Evolutionary conservation across 139 green algal genomes (phyloP).

Genomic region (Chlamydomonas urium): DNA sequence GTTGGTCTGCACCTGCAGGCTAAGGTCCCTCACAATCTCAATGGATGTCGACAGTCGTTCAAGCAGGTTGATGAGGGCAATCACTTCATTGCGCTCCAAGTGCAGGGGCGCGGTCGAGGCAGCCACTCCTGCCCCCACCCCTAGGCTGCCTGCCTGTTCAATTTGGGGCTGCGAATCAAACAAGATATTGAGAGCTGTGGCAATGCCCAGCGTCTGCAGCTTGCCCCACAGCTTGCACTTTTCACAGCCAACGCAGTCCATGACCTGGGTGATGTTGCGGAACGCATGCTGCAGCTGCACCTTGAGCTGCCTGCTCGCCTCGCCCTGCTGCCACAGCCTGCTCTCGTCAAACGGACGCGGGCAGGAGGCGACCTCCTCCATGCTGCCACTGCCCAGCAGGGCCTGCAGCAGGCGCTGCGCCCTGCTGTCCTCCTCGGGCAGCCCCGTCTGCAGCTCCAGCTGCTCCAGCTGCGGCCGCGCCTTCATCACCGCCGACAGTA

Average conservation of each 20-base stretch:
- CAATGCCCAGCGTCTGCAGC: slow-evolving; percentile 93
- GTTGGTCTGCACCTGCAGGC: not conserved
- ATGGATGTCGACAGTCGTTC: slow-evolving; percentile 23
- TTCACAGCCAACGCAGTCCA: slow-evolving; percentile 98
- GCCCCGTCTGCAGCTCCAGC: slow-evolving; percentile 63
- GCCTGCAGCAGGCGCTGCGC: slow-evolving; percentile 56
- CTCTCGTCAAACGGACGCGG: slow-evolving; percentile 91
- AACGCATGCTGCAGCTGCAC: slow-evolving; percentile 54
- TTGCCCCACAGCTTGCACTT: slow-evolving; percentile 99
- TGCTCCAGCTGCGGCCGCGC: slow-evolving; percentile 50
- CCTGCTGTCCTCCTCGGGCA: slow-evolving; percentile 54
- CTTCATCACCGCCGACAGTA: slow-evolving; percentile 82
- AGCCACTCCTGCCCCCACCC: no score
- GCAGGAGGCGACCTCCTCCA: slow-evolving; percentile 49
- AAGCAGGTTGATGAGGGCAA: slow-evolving; percentile 90
- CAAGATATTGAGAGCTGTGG: slow-evolving; percentile 92
- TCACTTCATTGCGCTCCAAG: slow-evolving; percentile 92
- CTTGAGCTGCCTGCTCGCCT: slow-evolving; percentile 54
- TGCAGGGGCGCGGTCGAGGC: slow-evolving; percentile 20
- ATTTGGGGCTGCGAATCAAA: slow-evolving; percentile 78
- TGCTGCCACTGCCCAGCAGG: slow-evolving; percentile 33
- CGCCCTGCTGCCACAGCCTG: slow-evolving; percentile 79
- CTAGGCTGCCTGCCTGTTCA: slow-evolving; percentile 33
- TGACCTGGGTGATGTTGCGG: slow-evolving; percentile 90
- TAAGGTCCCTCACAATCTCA: not conserved